Evolutionary conservation across 1,284 basidiomycete species (phyloP), one percentile per base, ranked within the genome.

Genomic region (Xerocomus nothofagi): DNA sequence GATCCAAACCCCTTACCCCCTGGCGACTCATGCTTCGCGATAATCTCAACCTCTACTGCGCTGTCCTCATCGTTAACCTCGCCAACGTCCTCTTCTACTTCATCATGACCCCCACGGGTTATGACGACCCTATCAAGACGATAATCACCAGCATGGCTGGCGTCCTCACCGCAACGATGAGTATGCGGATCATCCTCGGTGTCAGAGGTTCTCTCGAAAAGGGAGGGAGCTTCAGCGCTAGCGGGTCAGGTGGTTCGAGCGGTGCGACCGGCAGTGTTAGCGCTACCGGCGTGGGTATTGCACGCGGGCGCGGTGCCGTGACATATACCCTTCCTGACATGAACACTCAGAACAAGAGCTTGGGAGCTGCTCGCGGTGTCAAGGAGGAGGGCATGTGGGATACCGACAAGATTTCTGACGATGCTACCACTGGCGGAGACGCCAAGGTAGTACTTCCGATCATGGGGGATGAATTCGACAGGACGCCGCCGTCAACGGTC

Each of bases 21-120:
- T 91, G 88, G 88, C 88, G 89, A 61, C 76, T 91, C 57, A 90
- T 90, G 87, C 85, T 91, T 54, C 86, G 88, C 53, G 88, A 91
- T 64, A 86, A 87, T 10, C 80, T 91, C 55, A 91, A 90, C 71
- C 79, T 91, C 49, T 91, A 91, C 62, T 85, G 78, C 48, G 83
- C 88, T 26, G 78, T 91, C 67, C 85, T 81, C 75, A 59, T 84
- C 57, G 84, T 91, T 54, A 88, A 91, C 75, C 77, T 87, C 70
- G 74, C 76, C 68, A 90, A 90, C 73, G 77, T 88, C 68, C 68
- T 88, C 62, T 90, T 88, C 76, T 89, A 86, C 84, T 88, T 90
- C 69, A 79, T 87, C 70, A 79, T 84, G 63, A 81, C 66, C 43
- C 86, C 88, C 24, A 84, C 81, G 33, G 80, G 73, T 36, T 47